Percentiles rank a stretch among this genome's conserved stretches.
Evolutionary conservation across 1,284 basidiomycete genomes (phyloP).

Genomic region (Cutaneotrichosporon cavernicola): DNA sequence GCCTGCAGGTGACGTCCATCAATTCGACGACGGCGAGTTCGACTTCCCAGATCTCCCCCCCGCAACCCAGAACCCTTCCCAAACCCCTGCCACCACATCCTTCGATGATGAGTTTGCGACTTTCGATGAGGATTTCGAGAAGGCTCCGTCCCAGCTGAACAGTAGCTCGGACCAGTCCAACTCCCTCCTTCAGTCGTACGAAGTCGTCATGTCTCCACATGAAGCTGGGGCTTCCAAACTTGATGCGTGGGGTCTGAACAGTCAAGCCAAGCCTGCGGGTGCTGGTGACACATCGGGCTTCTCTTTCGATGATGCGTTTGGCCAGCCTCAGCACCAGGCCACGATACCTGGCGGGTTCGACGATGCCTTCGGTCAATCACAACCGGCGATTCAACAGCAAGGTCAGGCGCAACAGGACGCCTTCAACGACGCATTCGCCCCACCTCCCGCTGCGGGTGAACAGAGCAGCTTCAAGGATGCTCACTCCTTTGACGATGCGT

Average conservation of each 20-base stretch:
- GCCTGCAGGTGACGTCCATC: neutral
- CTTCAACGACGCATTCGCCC: neutral
- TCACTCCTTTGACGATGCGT: constrained; percentile 60
- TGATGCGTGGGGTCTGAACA: constrained; percentile 34
- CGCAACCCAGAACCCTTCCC: constrained; percentile 35
- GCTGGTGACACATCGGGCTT: constrained; percentile 21
- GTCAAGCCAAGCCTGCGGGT: constrained; percentile 7
- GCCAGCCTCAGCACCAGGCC: neutral
- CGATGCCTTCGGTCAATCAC: neutral
- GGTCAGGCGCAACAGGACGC: neutral
- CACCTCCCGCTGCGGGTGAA: neutral
- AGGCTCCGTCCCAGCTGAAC: constrained; percentile 25
- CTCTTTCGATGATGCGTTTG: constrained; percentile 12
- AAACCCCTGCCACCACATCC: constrained; percentile 15
- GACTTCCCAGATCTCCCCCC: constrained; percentile 67
- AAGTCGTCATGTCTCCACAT: constrained; percentile 41
- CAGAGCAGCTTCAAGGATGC: constrained; percentile 6
- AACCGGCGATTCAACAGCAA: constrained; percentile 1
- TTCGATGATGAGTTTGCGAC: constrained; percentile 53
- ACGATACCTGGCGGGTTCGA: neutral
- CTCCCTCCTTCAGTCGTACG: constrained; percentile 38
- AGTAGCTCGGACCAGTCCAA: constrained; percentile 30
- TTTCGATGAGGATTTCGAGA: constrained; percentile 56
- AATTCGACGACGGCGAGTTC: constrained; percentile 82
- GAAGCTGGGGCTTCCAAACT: constrained; percentile 6